phyloP scores from a whole-genome alignment of 495 filamentous ascomycete genomes.

The Podospora pseudopauciseta region DNA sequence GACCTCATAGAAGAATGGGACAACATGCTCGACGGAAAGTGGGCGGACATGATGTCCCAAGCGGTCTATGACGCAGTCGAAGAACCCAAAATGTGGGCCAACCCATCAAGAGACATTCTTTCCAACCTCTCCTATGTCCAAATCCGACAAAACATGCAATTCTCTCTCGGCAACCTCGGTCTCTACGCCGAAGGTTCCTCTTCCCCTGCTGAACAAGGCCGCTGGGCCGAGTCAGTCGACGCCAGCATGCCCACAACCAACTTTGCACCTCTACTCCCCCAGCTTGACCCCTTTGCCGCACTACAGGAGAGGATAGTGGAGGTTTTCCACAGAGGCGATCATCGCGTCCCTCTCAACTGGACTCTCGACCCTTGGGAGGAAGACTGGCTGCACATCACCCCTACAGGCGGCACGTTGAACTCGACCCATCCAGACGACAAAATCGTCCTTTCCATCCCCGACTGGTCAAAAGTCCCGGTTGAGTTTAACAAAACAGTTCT shows the following conservation, averaged over 20 bases:
- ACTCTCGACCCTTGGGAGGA: conserved; percentile 38
- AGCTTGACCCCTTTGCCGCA: conserved; percentile 53
- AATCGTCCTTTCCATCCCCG: conserved; percentile 47
- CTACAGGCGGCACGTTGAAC: conserved; percentile 44
- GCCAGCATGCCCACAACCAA: conserved; percentile 36
- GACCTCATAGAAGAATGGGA: conserved; percentile 55
- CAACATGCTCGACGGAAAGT: conserved; percentile 55
- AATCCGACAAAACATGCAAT: conserved; percentile 38
- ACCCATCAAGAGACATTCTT: conserved; percentile 53
- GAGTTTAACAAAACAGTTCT: conserved; percentile 37
- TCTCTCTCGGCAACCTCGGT: conserved; percentile 56
- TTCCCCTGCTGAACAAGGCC: conserved; percentile 52
- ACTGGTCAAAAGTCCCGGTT: conserved; percentile 49
- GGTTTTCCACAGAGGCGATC: conserved; percentile 54
- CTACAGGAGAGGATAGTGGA: conserved; percentile 49
- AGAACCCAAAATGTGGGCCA: conserved; percentile 45
- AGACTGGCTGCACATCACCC: conserved; percentile 49
- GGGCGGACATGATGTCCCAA: conserved; percentile 58
- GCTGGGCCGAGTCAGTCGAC: conserved; percentile 43
- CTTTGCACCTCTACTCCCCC: conserved; percentile 44
- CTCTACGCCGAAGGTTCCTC: conserved; percentile 53
- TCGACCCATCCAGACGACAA: conserved; percentile 42
- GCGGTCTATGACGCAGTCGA: conserved; percentile 37
- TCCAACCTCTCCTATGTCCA: conserved; percentile 50
- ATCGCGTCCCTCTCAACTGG: conserved; percentile 43